A percentile compares a stretch with the other conserved stretches of the same genome.
Conservation (phyloP, 2,329 filamentous ascomycete species). For the Torrubiella hemipterigena region DNA sequence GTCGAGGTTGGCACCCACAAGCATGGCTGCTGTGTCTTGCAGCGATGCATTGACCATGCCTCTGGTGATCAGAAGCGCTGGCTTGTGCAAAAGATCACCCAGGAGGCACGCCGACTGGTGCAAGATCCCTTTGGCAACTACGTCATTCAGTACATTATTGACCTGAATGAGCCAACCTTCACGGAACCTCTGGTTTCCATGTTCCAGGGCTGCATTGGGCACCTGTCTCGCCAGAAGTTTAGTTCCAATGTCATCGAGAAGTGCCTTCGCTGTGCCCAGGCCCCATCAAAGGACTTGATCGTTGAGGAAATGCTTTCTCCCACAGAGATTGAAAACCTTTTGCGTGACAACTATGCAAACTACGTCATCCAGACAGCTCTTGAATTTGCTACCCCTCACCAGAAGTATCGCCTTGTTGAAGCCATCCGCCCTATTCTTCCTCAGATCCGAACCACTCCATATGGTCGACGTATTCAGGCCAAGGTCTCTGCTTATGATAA, state of each 20-base stretch:
- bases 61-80: slow-evolving; percentile 79
- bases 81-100: slow-evolving; percentile 77
- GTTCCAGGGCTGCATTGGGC: slow-evolving; percentile 63
- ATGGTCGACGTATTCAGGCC: slow-evolving; percentile 84
- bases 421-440: slow-evolving; percentile 75
- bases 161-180: slow-evolving; percentile 77
- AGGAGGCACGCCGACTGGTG: slow-evolving; percentile 77
- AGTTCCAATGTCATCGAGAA: slow-evolving; percentile 99
- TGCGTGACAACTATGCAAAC: slow-evolving; percentile 90
- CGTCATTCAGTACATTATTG: slow-evolving; percentile 96
- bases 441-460: slow-evolving; percentile 77
- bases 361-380: slow-evolving; percentile 96
- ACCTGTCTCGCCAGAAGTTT: slow-evolving; percentile 89
- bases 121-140: slow-evolving; percentile 98
- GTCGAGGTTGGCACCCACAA: slow-evolving; percentile 91
- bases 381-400: slow-evolving; percentile 65
- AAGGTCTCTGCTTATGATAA: slow-evolving; percentile 62
- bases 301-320: slow-evolving; percentile 68
- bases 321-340: slow-evolving; percentile 72
- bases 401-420: slow-evolving; percentile 68
- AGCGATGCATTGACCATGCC: slow-evolving; percentile 96
- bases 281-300: slow-evolving; percentile 64
- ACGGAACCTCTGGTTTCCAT: slow-evolving; percentile 77
- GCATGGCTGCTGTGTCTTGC: slow-evolving; percentile 93
- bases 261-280: slow-evolving; percentile 72